Evolutionary conservation across 345 rosid genomes (phyloP).

Genomic region (Citrus medica): DNA sequence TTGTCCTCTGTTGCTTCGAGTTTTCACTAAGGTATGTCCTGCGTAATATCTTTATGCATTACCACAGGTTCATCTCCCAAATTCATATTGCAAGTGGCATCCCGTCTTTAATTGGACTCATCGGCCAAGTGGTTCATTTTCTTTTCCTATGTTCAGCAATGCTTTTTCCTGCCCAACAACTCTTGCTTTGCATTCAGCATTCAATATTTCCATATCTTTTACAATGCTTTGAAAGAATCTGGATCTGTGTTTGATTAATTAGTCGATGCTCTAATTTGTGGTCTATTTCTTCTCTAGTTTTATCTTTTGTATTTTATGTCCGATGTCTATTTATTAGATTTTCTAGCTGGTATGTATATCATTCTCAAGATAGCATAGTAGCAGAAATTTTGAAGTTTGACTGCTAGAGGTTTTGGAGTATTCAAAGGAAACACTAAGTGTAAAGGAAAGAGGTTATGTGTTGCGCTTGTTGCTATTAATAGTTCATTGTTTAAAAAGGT

Average conservation of each 20-base stretch:
- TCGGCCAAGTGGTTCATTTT: neutral
- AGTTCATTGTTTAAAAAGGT: neutral
- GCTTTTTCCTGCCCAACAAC: neutral
- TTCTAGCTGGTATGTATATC: neutral
- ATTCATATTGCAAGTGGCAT: neutral
- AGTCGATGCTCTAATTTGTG: neutral
- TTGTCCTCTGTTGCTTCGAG: slow-evolving; percentile 92
- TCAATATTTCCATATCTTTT: neutral
- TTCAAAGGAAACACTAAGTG: neutral
- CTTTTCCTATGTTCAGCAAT: neutral
- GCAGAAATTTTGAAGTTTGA: neutral
- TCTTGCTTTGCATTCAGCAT: neutral
- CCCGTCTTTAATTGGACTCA: neutral
- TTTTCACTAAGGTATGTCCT: slow-evolving; percentile 79
- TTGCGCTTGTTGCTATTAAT: neutral
- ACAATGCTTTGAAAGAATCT: neutral
- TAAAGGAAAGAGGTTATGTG: neutral
- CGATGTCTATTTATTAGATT: neutral
- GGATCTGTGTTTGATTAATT: neutral
- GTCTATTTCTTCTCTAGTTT: neutral
- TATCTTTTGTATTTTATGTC: neutral
- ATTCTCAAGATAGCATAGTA: neutral
- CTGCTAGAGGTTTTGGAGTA: neutral
- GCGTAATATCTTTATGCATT: neutral
- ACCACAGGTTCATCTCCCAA: neutral